Base-by-base conservation (phyloP, 1,284 basidiomycete genomes). In the Tremellales sp. region DNA sequence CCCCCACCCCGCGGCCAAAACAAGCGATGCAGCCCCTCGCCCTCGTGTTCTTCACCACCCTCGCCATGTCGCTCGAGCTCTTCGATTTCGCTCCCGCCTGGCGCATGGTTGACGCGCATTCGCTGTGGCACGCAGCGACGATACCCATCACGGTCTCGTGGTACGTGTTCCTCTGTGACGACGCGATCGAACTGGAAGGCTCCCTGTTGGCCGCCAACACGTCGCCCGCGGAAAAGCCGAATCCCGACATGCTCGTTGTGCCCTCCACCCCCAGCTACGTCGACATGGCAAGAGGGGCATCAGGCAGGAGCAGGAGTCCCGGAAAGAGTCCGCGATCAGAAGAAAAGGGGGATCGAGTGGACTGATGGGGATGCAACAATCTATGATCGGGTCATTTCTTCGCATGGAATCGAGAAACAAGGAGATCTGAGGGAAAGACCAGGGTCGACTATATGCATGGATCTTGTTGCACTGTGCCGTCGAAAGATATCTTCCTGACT, bases 91-190 rank as follows among this genome's bases (percentile, higher is more conserved):
- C 90, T 1, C 89, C 95, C 0, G 76, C 83, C 72, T 61, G 68
- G 22, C 74, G 91, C 34, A 68, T 83, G 3, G 74, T 97, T n/a
- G 95, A 99, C 64, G 91, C 94, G 0, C 95, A 98, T 70, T 78
- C 91, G 4, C 73, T 97, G 10, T 98, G 95, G 95, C 95, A 99
- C 73, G 74, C 87, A 3, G 80, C 83, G 2, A 99, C 94, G 0
- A 84, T 81, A 1, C 87, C 87, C 0, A 80, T 98, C 39, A 81
- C 83, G 2, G 65, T 78, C 41, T 77, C 81, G 48, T 98, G 94
- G 94, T 98, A 91, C 61, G 74, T 78, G 14, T 93, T 92, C 63
- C 43, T 69, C 16, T 45, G 47, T 25, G 36, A 44, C 3, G 68
- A 71, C 32, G 60, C 65, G 2, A 56, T 65, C 32, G 60, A 62